Base-by-base conservation (phyloP, 169 alveolate genomes). In the Plasmodium knowlesi region DNA sequence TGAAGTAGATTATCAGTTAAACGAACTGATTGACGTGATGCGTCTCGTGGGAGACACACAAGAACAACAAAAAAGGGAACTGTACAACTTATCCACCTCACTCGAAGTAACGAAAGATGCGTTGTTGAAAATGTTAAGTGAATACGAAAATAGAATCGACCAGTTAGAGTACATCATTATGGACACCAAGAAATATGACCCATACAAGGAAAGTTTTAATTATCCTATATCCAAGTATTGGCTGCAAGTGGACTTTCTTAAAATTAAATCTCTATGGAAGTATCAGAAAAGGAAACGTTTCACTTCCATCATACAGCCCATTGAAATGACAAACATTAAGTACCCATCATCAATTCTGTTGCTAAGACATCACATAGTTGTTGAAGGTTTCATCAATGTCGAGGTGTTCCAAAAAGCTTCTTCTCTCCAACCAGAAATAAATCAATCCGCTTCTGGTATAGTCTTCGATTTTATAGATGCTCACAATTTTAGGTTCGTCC, bases 101-200 rank as follows among this genome's bases (percentile, higher is more conserved):
- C 32, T 89, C 28, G 91, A 89, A 61, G 74, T 57, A 80, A 89
- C 91, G 73, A 89, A 89, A 89, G 37, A 79, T 79, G 81, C 94
- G 8, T 34, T 89, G 3, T 78, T 79, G n/a, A 89, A 89, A 89
- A 89, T 89, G 89, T 37, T 89, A 89, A 80, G 83, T 43, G 94
- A 89, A 80, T 89, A 89, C 50, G 94, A 89, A 89, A 89, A 89
- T 22, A 79, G 94, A 89, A 89, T 89, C 72, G 84, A 79, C 82
- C 94, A 89, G 34, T 32, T 89, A 25, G 94, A 89, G 72, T 89
- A 89, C 72, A 39, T 12, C 53, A 89, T 80, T 25, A 89, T 89
- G 94, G 94, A 89, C 10, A 41, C 37, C 46, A 89, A 89, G 80
- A 70, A 67, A 79, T 89, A 79, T 89, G 94, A 89, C 72, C 94